Base-by-base conservation (phyloP, 805 yeast species). In the Candida sithepensis region DNA sequence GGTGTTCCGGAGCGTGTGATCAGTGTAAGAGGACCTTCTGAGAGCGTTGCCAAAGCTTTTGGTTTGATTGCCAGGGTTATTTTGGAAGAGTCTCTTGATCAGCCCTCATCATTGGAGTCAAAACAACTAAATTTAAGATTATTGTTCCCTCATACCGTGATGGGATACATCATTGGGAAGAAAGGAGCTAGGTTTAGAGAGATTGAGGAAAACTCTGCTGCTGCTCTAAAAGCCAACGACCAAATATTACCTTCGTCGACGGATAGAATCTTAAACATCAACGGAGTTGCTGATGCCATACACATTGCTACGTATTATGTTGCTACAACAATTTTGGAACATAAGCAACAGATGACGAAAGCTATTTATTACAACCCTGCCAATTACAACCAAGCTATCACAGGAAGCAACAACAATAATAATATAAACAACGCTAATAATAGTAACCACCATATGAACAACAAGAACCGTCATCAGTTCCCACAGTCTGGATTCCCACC, bases 241-340 rank as follows among this genome's bases (percentile, higher is more conserved):
- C 78, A 79, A 41, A 78, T 83, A 14, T 68, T 89, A 54, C 87
- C 94, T 1, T 78, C 77, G 50, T 84, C 92, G 0, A 87, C 90
- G 14, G 96, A 89, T 63, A 74, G 96, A 49, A 72, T 85, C 19
- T 69, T 89, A 42, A 73, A 81, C 21, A 76, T 88, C 7, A 71
- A 76, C 4, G 96, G 96, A 6, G 92, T 86, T 13, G 89, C 90
- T 1, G 96, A 88, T 67, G 90, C 96, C 2, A 78, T 89, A 38
- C 95, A 87, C 60, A 86, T 88, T 55, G 96, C 96, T 9, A 72
- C 82, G 0, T 87, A 84, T 65, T 85, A 84, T 61, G 74, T 86
- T 47, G 82, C 86, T 1, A 85, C 82, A 63, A 84, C 86, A 3
- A 73, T 84, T 46, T 61, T 81, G 44, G 84, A 81, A 53, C 84